Evolutionary conservation across 768 basidiomycete species (phyloP).

Genomic region (Trametes villosa): DNA sequence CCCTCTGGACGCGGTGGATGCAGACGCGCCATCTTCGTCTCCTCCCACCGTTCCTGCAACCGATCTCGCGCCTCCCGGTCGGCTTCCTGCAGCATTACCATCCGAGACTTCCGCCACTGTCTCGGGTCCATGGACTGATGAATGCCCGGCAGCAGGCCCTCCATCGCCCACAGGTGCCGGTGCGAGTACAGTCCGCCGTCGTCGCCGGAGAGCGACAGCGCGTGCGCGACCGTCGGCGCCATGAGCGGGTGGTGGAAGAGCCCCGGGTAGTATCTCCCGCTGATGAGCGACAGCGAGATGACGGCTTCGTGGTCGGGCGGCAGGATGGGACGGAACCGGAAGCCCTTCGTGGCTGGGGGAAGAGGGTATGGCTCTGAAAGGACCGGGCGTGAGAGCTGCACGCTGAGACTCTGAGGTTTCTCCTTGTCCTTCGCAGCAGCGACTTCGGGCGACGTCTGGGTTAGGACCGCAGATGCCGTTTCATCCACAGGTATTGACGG

Average conservation of each 20-base stretch:
- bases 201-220: constrained; percentile 39
- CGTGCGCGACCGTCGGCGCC: constrained; percentile 42
- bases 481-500: constrained; percentile 27
- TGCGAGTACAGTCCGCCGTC: constrained; percentile 42
- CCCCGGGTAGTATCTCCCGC: constrained; percentile 81
- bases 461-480: constrained; percentile 21
- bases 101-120: constrained; percentile 54
- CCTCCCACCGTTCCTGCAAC: constrained; percentile 26
- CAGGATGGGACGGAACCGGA: constrained; percentile 70
- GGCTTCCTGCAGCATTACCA: constrained; percentile 66
- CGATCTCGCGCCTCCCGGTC: constrained; percentile 43
- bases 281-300: constrained; percentile 69
- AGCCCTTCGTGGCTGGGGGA: constrained; percentile 70
- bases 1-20: constrained; percentile 1
- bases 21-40: constrained; percentile 24
- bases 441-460: constrained; percentile 11
- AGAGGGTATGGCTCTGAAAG: constrained; percentile 44
- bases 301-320: constrained; percentile 63
- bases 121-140: constrained; percentile 74
- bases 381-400: constrained; percentile 43
- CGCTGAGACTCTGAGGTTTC: not conserved
- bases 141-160: constrained; percentile 69
- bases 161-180: constrained; percentile 69
- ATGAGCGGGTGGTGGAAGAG: constrained; percentile 70
- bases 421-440: not conserved